Conservation (phyloP, 371 early-diverging fungal genomes). For the Apophysomyces elegans region DNA sequence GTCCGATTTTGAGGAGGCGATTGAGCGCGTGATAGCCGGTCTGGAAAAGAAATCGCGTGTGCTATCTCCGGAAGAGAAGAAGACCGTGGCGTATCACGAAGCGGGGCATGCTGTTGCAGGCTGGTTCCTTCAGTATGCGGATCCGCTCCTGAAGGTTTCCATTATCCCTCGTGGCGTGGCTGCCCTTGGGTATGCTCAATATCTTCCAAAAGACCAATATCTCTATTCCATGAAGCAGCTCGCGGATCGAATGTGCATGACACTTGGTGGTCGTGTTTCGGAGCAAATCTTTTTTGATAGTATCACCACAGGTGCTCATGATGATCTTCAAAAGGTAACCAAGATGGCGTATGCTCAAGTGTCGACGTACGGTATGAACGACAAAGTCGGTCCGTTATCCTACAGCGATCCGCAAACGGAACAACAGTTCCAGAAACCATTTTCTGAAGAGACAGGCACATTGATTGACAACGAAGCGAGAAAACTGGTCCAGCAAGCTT, state of each 20-base stretch:
- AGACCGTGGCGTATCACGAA: conserved; percentile 98
- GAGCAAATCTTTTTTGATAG: conserved; percentile 94
- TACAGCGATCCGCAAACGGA: conserved; percentile 79
- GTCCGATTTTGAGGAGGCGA: conserved; percentile 95
- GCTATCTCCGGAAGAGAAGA: conserved; percentile 97
- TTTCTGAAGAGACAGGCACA: conserved; percentile 92
- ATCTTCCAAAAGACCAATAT: conserved; percentile 97
- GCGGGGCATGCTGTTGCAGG: conserved; percentile 99
- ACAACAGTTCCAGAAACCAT: conserved; percentile 91
- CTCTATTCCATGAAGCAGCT: conserved; percentile 91
- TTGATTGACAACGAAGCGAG: conserved; percentile 96
- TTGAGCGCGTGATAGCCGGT: conserved; percentile 98
- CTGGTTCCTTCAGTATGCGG: conserved; percentile 96
- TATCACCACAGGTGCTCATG: conserved; percentile 90
- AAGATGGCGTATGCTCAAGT: conserved; percentile 97
- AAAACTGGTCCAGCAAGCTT: conserved; percentile 79
- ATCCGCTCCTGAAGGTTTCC: conserved; percentile 97
- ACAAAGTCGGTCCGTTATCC: conserved; percentile 84
- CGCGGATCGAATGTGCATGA: conserved; percentile 98
- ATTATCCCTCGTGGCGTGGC: conserved; percentile 97
- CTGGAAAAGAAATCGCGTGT: conserved; percentile 96
- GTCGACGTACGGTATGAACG: conserved; percentile 95
- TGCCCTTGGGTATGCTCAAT: conserved; percentile 98
- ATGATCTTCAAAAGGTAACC: conserved; percentile 97
- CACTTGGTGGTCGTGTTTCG: conserved; percentile 94